Evolutionary conservation across 2,329 filamentous ascomycete genomes (phyloP).

Genomic region (Calonectria honghensis): DNA sequence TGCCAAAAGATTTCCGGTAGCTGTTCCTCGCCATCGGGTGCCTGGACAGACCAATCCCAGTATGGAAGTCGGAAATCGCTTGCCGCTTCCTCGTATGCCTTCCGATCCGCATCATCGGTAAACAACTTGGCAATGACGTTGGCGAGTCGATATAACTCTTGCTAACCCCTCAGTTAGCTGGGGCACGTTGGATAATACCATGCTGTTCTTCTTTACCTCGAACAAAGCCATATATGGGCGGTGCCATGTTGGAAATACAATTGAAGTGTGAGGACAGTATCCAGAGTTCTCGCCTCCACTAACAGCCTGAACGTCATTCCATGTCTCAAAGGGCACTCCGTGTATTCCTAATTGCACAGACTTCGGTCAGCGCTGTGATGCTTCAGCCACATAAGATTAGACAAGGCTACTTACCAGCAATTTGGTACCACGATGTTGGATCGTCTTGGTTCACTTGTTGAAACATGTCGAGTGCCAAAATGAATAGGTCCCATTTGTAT

Average conservation of each 20-base stretch:
- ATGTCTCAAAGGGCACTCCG: conserved; percentile 79
- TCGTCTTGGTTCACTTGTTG: conserved; percentile 78
- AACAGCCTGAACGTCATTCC: conserved; percentile 71
- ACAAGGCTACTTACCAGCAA: conserved; percentile 76
- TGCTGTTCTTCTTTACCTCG: conserved; percentile 63
- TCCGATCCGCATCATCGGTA: conserved; percentile 66
- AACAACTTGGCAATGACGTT: conserved; percentile 69
- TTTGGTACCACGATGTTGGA: conserved; percentile 84
- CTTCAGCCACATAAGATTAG: conserved; percentile 5
- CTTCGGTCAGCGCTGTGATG: conserved; percentile 34
- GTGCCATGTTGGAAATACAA: conserved; percentile 89
- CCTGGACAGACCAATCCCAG: conserved; percentile 74
- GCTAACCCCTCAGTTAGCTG: conserved; percentile 55
- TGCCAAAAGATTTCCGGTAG: conserved; percentile 68
- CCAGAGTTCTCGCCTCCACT: conserved; percentile 75
- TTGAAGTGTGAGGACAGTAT: conserved; percentile 86
- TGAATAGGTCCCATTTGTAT: conserved; percentile 84
- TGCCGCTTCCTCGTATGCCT: conserved; percentile 71
- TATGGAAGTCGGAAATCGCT: conserved; percentile 73
- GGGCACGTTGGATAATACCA: too few relatives aligned
- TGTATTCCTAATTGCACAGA: conserved; percentile 79
- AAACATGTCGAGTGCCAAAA: conserved; percentile 84
- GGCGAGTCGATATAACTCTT: conserved; percentile 61
- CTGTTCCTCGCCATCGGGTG: conserved; percentile 69
- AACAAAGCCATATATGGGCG: conserved; percentile 83